Conservation (phyloP, 2,329 filamentous ascomycete species). For the Sporothrix curviconia region DNA sequence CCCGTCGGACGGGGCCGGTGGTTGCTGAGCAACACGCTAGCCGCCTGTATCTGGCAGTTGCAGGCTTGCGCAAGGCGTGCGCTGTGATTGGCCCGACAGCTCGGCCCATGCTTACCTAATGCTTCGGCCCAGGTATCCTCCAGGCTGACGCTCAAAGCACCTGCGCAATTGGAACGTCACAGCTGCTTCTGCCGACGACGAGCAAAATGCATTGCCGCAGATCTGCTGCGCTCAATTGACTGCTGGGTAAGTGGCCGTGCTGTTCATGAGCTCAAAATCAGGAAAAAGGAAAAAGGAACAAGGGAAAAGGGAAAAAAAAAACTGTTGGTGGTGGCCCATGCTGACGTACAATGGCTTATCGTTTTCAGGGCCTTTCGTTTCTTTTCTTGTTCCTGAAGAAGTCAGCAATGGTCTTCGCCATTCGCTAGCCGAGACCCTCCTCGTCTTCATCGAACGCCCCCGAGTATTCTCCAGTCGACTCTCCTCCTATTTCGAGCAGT, state of each 20-base stretch:
- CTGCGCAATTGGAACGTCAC: background rate
- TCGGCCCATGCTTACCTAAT: slow-evolving; percentile 4
- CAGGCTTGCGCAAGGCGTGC: background rate
- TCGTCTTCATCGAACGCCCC: background rate
- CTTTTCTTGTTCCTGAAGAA: background rate
- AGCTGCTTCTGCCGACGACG: background rate
- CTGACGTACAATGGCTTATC: background rate
- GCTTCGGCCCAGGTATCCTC: background rate
- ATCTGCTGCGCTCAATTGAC: background rate
- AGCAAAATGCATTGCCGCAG: background rate
- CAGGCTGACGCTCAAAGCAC: slow-evolving; percentile 10
- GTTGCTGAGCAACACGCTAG: slow-evolving; percentile 16
- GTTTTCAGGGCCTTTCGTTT: background rate
- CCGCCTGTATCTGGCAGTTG: background rate
- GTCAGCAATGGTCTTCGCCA: background rate
- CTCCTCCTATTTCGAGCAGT: background rate
- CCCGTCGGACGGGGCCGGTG: background rate
- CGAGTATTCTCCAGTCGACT: background rate
- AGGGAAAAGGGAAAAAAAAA: too few species aligned
- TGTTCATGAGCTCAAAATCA: too few species aligned
- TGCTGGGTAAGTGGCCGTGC: background rate
- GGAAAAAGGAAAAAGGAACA: too few species aligned
- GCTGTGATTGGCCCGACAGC: slow-evolving; percentile 13
- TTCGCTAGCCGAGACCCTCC: background rate
- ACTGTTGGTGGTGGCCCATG: background rate